A percentile compares a stretch with the other conserved stretches of the same genome.
phyloP scores from a whole-genome alignment of 371 early-diverging fungal genomes.

The Thermomucor indicae-seudaticae region DNA sequence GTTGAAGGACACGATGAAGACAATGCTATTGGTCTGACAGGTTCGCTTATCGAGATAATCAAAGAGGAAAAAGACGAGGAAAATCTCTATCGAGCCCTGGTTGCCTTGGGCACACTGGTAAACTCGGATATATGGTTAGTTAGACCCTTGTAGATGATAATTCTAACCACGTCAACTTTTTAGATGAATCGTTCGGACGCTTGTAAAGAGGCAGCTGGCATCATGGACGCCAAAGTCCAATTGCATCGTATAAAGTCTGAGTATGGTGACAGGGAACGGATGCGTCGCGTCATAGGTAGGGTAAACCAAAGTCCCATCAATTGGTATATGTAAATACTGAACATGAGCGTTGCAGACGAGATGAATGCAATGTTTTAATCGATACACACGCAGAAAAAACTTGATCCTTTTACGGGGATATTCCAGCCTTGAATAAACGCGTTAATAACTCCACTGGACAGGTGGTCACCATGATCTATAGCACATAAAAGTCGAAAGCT shows the following conservation, averaged over 20 bases:
- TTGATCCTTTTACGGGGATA: too few species aligned
- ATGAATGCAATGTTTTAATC: too few species aligned
- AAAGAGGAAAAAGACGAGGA: conserved; percentile 51
- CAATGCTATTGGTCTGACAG: conserved; percentile 39
- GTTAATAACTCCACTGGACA: too few species aligned
- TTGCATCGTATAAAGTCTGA: conserved; percentile 10
- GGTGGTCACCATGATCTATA: too few species aligned
- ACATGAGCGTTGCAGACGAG: too few species aligned
- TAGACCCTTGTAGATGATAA: background rate
- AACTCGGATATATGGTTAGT: background rate
- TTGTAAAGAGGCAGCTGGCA: conserved; percentile 27
- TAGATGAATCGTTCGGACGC: conserved; percentile 21
- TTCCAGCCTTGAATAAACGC: too few species aligned
- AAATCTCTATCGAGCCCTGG: conserved; percentile 49
- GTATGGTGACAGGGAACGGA: conserved; percentile 8
- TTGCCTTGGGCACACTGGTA: conserved; percentile 60
- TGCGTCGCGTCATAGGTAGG: conserved; percentile 16
- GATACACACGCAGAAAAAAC: too few species aligned
- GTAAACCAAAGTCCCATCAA: too few species aligned
- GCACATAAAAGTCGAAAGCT: too few species aligned
- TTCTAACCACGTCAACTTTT: background rate
- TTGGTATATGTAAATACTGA: too few species aligned
- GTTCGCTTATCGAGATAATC: conserved; percentile 38
- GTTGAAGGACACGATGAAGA: conserved; percentile 39
- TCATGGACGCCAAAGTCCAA: conserved; percentile 26